Base-by-base conservation (phyloP, 805 yeast species). In the Wickerhamomyces bisporus region DNA sequence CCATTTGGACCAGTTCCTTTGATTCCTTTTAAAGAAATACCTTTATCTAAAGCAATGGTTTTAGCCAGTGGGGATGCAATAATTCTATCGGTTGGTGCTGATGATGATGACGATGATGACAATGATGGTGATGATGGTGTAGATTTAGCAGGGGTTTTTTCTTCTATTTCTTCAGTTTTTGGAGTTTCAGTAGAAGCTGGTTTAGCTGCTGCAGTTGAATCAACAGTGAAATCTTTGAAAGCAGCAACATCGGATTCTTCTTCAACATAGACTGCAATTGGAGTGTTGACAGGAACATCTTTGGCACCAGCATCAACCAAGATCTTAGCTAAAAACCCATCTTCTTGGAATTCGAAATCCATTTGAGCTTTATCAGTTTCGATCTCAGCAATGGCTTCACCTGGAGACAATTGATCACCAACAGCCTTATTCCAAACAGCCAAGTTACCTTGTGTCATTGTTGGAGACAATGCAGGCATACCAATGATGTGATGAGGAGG, bases 381-480 rank as follows among this genome's bases (percentile, higher is more conserved):
- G 48, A 91, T 83, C 68, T 91, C 98, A 43, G 96, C 97, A 51
- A 91, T 77, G 33, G 93, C 81, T 60, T 89, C 97, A 65, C 98
- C 98, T 16, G 97, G 93, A 23, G 74, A 56, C 49, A 93, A 77
- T 62, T 77, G 66, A 61, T 93, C 98, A 57, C 98, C 98, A 27
- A 81, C 86, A 32, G 75, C 65, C 71, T 89, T 93, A 60, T 79
- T 75, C 98, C 98, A 93, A 42, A 77, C 71, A 28, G 91, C 91
- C 48, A 93, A 70, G 63, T 79, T 82, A 61, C 98, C 98, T 60
- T 86, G 91, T 44, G 96, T 85, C 99, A 93, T 93, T 38, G 99
- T 93, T 49, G 99, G 98, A n/a, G 98, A 91, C 55, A 93, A 71
- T 9, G 99, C 98, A 34, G 98, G 99, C 98, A 93, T 93, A 61